Conservation (phyloP, 2,329 filamentous ascomycete species). For the Nannizzia gypsea region DNA sequence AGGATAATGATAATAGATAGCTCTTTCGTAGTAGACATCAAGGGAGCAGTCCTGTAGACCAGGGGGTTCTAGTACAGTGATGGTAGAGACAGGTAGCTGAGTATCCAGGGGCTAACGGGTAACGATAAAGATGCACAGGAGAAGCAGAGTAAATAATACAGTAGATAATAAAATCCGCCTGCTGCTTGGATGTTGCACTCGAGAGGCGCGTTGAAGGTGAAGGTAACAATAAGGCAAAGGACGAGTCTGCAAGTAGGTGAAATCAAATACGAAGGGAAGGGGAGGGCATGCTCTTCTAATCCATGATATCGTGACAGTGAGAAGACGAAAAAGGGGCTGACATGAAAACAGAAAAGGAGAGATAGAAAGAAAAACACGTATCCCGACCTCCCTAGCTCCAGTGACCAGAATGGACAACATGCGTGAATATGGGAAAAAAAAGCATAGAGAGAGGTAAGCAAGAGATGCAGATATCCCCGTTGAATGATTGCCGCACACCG, state of each 20-base stretch:
- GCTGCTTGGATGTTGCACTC: background rate
- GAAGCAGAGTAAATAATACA: slow-evolving; percentile 1
- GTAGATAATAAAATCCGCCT: background rate
- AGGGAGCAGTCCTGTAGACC: background rate
- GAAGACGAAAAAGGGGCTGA: background rate
- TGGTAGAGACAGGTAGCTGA: background rate
- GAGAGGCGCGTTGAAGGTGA: background rate
- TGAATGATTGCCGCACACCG: slow-evolving; percentile 1
- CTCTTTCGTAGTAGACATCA: background rate
- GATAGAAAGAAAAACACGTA: background rate
- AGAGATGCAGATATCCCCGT: background rate
- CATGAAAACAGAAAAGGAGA: background rate
- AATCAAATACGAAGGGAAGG: background rate
- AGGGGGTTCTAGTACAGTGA: background rate
- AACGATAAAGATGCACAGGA: background rate
- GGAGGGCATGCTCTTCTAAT: slow-evolving; percentile 5
- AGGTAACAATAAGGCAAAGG: background rate
- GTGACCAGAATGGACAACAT: background rate
- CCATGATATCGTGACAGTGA: slow-evolving; percentile 3
- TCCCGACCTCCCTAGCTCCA: background rate
- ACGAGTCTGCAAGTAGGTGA: background rate
- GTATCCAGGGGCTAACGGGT: background rate
- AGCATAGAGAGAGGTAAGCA: background rate
- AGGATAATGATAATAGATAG: background rate
- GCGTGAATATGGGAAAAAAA: background rate